Percentiles rank a stretch among this genome's conserved stretches.
These are phyloP conservation scores for Helicostylum pulchrum DNA, from an alignment of 192 early-diverging fungal species.

Conservation along the genomic window DNA sequence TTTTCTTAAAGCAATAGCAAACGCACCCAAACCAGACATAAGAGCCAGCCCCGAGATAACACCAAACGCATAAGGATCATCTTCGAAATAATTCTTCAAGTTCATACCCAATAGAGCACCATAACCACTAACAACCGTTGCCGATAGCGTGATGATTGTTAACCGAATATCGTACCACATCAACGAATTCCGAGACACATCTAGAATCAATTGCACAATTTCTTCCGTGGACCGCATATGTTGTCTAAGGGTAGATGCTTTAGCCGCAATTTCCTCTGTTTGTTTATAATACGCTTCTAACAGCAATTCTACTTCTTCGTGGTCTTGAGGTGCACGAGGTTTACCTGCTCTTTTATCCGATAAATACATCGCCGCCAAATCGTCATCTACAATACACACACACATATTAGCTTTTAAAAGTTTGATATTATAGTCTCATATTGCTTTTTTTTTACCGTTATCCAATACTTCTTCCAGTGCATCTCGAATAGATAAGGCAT, in stretches of 20 bases:
- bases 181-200: slow-evolving; percentile 81
- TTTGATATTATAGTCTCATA: neutral
- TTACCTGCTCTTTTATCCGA: slow-evolving; percentile 69
- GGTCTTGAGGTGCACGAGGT: slow-evolving; percentile 58
- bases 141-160: slow-evolving; percentile 74
- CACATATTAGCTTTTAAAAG: neutral
- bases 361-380: slow-evolving; percentile 86
- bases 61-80: slow-evolving; percentile 64
- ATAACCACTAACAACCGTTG: slow-evolving; percentile 48
- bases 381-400: slow-evolving; percentile 76
- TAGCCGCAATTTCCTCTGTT: slow-evolving; percentile 79
- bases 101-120: slow-evolving; percentile 93
- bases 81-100: slow-evolving; percentile 71
- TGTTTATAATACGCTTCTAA: slow-evolving; percentile 88
- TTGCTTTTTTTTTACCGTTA: slow-evolving; percentile 40
- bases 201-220: slow-evolving; percentile 81
- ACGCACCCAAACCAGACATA: slow-evolving; percentile 21
- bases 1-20: slow-evolving; percentile 18
- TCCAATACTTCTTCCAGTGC: slow-evolving; percentile 80
- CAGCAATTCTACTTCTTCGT: slow-evolving; percentile 88
- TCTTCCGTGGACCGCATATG: slow-evolving; percentile 80
- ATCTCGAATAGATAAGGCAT: slow-evolving; percentile 70
- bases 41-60: slow-evolving; percentile 53
- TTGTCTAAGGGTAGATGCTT: slow-evolving; percentile 61
- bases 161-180: slow-evolving; percentile 81